phyloP scores from a whole-genome alignment of 495 filamentous ascomycete species.

The Aspergillus wentii region DNA sequence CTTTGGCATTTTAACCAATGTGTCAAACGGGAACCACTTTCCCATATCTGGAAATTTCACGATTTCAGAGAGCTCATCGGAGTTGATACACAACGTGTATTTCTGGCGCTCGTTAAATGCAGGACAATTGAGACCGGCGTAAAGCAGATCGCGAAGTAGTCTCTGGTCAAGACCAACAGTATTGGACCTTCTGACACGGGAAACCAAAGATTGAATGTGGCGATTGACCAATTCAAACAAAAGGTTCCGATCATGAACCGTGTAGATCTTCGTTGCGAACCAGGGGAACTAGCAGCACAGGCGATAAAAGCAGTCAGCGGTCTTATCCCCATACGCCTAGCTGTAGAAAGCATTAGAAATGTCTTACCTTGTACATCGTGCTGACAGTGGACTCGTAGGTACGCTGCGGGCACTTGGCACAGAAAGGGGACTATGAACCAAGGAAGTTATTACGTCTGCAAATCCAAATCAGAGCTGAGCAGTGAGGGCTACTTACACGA shows the following conservation, averaged over 20 bases:
- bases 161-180: constrained; percentile 44
- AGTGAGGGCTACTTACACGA: constrained; percentile 47
- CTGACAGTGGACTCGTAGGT: constrained; percentile 72
- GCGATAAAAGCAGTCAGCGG: constrained; percentile 5
- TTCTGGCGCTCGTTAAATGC: constrained; percentile 60
- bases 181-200: constrained; percentile 25
- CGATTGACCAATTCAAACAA: constrained; percentile 48
- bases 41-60: constrained; percentile 13
- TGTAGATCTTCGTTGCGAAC: constrained; percentile 58
- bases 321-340: too few species aligned
- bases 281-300: constrained; percentile 55
- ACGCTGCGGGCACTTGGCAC: constrained; percentile 61
- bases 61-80: constrained; percentile 14
- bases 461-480: constrained; percentile 2
- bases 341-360: background rate
- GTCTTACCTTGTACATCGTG: constrained; percentile 61
- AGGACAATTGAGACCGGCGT: constrained; percentile 54
- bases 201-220: constrained; percentile 44
- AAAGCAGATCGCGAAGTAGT: constrained; percentile 54
- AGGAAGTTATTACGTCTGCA: constrained; percentile 8
- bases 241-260: constrained; percentile 54
- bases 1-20: constrained; percentile 23
- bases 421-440: constrained; percentile 54
- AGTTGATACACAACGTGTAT: constrained; percentile 20
- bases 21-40: constrained; percentile 34